A percentile compares a stretch with the other conserved stretches of the same genome.
phyloP scores from a whole-genome alignment of 2,329 filamentous ascomycete genomes.

The Botrytis sinoallii region DNA sequence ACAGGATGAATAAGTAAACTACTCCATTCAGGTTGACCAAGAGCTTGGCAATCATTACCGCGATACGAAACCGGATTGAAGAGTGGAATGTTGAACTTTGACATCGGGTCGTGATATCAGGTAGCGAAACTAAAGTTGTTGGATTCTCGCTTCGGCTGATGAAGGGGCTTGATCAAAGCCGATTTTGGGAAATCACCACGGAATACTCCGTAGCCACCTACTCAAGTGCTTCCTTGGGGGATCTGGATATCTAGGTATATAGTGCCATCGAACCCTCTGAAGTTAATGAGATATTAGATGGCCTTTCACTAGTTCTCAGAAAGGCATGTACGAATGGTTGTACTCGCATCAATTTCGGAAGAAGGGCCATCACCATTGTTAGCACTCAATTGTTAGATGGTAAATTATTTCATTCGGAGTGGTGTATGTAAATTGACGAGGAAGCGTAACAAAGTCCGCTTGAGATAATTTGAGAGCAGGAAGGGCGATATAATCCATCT shows the following conservation, averaged over 20 bases:
- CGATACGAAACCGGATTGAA: not conserved
- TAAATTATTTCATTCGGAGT: not conserved
- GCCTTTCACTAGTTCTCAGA: not conserved
- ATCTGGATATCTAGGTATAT: not conserved
- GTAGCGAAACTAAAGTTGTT: not conserved
- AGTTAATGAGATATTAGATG: not conserved
- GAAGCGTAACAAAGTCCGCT: not conserved
- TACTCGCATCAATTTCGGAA: not conserved
- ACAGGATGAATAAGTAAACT: not conserved
- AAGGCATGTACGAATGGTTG: not conserved
- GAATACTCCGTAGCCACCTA: not conserved
- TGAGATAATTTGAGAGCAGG: not conserved
- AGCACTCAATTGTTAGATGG: not conserved
- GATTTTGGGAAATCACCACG: not conserved
- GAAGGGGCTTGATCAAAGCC: not conserved
- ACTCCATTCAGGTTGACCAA: not conserved
- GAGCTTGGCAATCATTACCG: not conserved
- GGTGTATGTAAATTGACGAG: not conserved
- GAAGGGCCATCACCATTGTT: no score
- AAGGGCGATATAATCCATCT: not conserved
- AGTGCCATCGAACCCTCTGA: not conserved
- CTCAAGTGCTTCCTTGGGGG: not conserved
- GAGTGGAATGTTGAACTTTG: not conserved
- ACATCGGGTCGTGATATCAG: not conserved
- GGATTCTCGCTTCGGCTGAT: conserved; percentile 2